Base-by-base conservation (phyloP, 129 eudicot species). In the Flaveria brownii region DNA sequence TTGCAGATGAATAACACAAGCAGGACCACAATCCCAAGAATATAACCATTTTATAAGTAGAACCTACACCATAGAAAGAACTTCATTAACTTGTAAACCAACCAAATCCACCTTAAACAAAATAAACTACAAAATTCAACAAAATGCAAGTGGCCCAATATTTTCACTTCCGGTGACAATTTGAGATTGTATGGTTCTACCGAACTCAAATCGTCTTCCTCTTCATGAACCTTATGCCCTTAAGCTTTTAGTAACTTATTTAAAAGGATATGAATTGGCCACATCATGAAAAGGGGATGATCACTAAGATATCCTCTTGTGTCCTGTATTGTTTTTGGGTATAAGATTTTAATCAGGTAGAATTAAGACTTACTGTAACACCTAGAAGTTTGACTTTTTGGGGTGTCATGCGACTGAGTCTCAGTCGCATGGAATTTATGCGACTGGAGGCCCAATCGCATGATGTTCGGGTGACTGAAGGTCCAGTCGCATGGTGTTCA, bases 11-110 rank as follows among this genome's bases (percentile, higher is more conserved):
- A 95, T 95, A 71, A 91, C 52, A 83, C 97, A 95, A 77, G 93
- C 93, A 85, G 87, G 96, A 68, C 99, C 99, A 86, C 96, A 91
- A 84, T 95, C 97, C 99, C 97, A 95, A 64, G 91, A 83, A 65
- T 85, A 86, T 68, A 83, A 66, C 47, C 89, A 96, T 77, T 85
- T 87, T 77, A 95, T 78, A 76, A 89, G 97, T 0, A 97, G 96
- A 9, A 95, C 97, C 96, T 95, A 77, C 39, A 63, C 64, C 65
- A 15, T 46, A 79, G 2, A 60, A 15, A 75, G 6, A 62, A 39
- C 75, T 63, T 51, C 20, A 49, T 23, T 26, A 67, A 70, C 41
- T 42, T 23, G 16, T 9, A 55, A 41, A 55, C 39, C 30, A 56
- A 4, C 36, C 36, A 30, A 30, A 4, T 30, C 5, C 5, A 41